Percentiles rank a stretch among this genome's conserved stretches.
Evolutionary conservation across 192 early-diverging fungal species (phyloP).

Genomic region (Coemansia javaensis): DNA sequence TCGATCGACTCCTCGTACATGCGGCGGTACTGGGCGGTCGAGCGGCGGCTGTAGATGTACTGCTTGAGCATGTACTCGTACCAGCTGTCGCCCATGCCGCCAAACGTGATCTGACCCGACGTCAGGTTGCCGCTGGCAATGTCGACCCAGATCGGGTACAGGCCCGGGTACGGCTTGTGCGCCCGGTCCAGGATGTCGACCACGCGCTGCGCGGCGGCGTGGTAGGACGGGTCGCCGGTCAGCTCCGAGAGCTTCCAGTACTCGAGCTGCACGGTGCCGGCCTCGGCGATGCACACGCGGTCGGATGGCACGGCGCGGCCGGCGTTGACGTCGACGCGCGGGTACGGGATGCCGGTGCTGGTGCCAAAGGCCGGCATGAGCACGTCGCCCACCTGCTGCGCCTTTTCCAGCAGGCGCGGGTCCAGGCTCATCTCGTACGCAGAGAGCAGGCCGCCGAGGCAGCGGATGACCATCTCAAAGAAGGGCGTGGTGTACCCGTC

Average conservation of each 20-base stretch:
- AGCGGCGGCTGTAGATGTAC: constrained; percentile 35
- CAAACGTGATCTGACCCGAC: constrained; percentile 47
- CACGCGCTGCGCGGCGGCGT: constrained; percentile 52
- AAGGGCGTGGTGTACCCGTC: constrained; percentile 54
- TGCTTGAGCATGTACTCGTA: constrained; percentile 54
- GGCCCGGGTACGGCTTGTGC: constrained; percentile 46
- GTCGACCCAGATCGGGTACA: constrained; percentile 59
- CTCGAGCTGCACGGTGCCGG: constrained; percentile 79
- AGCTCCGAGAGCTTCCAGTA: constrained; percentile 76
- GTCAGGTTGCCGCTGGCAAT: constrained; percentile 19
- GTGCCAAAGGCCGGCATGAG: constrained; percentile 73
- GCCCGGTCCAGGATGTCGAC: constrained; percentile 52
- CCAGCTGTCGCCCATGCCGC: constrained; percentile 50
- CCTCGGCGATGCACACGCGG: constrained; percentile 55
- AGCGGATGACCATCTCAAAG: constrained; percentile 83
- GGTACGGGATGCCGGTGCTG: constrained; percentile 67
- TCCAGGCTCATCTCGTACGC: constrained; percentile 83
- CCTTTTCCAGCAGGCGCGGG: constrained; percentile 61
- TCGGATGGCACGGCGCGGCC: constrained; percentile 16
- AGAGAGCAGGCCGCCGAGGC: constrained; percentile 73
- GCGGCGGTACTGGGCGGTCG: constrained; percentile 40
- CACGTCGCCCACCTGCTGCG: constrained; percentile 60
- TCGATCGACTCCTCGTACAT: constrained; percentile 52
- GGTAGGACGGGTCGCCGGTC: constrained; percentile 67
- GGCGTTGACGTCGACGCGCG: constrained; percentile 53